Conservation (phyloP, 225 moss, liverwort and hornwort species). For the Rhytidiadelphus loreus region DNA sequence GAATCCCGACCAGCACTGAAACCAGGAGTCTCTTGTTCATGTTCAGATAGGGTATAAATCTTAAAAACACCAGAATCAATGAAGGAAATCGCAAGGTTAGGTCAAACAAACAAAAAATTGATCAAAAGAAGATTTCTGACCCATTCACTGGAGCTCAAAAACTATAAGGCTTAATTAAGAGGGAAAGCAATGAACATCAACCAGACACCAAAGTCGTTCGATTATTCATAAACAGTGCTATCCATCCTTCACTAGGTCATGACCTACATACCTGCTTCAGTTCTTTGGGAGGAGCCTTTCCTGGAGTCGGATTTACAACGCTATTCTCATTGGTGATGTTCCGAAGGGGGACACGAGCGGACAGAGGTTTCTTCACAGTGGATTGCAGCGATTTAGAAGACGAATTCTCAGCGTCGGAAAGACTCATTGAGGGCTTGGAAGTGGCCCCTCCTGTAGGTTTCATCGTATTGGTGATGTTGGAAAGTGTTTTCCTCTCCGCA, state of each 20-base stretch:
- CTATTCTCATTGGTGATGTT: conserved; percentile 49
- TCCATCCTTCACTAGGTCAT: neutral
- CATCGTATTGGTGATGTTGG: conserved; percentile 48
- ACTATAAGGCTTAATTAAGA: neutral
- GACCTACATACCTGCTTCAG: conserved; percentile 22
- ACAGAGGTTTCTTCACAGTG: conserved; percentile 10
- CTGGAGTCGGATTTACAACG: conserved; percentile 5
- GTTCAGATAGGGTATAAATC: neutral
- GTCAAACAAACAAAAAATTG: neutral
- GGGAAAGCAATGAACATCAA: neutral
- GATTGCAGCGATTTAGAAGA: conserved; percentile 18
- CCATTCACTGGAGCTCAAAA: neutral
- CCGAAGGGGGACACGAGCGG: conserved; percentile 45
- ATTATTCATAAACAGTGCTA: neutral
- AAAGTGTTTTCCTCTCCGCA: conserved; percentile 43
- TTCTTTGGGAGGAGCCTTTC: conserved; percentile 27
- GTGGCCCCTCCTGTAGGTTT: conserved; percentile 14
- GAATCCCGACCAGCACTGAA: neutral
- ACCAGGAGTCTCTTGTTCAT: neutral
- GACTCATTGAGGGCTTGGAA: conserved; percentile 13
- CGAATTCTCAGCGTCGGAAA: conserved; percentile 27
- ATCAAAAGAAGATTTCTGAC: neutral
- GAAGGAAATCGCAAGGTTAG: neutral
- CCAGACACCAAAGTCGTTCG: neutral
- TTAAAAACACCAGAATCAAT: neutral